Base-by-base conservation (phyloP, 306 rosid species). In the Gynostemma pentaphyllum region DNA sequence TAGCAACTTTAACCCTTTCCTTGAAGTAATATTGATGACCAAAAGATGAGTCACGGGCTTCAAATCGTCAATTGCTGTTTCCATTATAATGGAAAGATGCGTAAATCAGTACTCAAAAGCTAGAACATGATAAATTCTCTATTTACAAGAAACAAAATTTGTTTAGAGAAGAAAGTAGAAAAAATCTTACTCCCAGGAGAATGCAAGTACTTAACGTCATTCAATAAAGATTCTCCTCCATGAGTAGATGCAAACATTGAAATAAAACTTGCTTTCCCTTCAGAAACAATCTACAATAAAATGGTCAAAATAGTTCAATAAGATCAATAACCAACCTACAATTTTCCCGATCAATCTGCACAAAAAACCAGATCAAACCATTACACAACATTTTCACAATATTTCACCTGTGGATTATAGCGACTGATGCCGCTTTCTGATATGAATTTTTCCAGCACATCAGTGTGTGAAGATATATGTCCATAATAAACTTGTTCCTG, bases 401-500 rank as follows among this genome's bases (percentile, higher is more conserved):
- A 62, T 18, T 30, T 73, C 77, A 92, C 99, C 95, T 76, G 90
- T 64, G 90, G 95, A 81, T 92, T 88, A 76, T 88, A 92, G 63
- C 99, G 96, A 74, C 74, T 86, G 36, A 87, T 84, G 60, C 99
- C 89, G 79, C 83, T 80, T 74, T 88, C 99, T 70, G 90, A 84
- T 66, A 92, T 74, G 71, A 86, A 84, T 52, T 82, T 88, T 28
- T 52, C 84, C 64, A 92, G 85, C 62, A 92, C 94, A 62, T 88
- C 90, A 59, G 96, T 92, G 67, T 47, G 79, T 66, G 96, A 81
- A 71, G 87, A 79, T 78, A 92, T 82, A 54, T 86, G 94, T 70
- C 99, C 99, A 75, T 76, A 92, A 76, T 92, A 92, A 46, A 92
- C 99, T 76, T 82, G 95, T 74, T 92, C 99, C 76, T 92, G 99